Conservation (phyloP, 1,284 basidiomycete genomes). For the Irpex sp. region DNA sequence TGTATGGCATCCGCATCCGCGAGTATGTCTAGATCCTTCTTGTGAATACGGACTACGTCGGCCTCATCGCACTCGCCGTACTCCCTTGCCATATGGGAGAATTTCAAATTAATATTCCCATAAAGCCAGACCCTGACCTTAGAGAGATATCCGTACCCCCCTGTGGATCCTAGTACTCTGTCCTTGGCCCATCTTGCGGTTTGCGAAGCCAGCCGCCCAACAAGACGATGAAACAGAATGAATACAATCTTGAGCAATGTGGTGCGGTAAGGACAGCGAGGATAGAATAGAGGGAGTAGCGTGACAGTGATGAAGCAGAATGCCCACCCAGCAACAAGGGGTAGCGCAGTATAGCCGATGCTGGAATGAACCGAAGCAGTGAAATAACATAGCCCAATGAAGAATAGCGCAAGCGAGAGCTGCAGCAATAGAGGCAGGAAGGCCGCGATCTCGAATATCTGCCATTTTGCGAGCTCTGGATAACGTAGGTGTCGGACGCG, state of each 20-base stretch:
- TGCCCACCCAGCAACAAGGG: constrained; percentile 1
- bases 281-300: not conserved
- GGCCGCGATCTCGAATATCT: not conserved
- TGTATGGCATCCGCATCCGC: not conserved
- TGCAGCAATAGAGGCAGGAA: constrained; percentile 3
- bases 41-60: not conserved
- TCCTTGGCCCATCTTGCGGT: not conserved
- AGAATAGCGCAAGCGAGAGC: constrained; percentile 4
- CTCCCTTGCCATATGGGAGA: not conserved
- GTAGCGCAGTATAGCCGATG: not conserved
- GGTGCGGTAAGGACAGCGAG: constrained; percentile 5
- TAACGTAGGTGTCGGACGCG: constrained; percentile 5
- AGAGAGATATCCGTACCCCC: too few species aligned
- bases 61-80: not conserved
- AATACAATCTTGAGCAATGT: not conserved
- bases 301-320: constrained; percentile 1
- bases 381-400: constrained; percentile 4
- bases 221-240: not conserved
- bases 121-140: not conserved
- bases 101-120: not conserved
- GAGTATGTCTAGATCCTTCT: not conserved
- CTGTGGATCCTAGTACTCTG: not conserved
- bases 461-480: not conserved
- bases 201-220: not conserved
- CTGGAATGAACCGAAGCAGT: not conserved